A percentile compares a stretch with the other conserved stretches of the same genome.
These are phyloP conservation scores for Neltuma alba DNA, from an alignment of 306 rosid genomes.

Conservation along the genomic window DNA sequence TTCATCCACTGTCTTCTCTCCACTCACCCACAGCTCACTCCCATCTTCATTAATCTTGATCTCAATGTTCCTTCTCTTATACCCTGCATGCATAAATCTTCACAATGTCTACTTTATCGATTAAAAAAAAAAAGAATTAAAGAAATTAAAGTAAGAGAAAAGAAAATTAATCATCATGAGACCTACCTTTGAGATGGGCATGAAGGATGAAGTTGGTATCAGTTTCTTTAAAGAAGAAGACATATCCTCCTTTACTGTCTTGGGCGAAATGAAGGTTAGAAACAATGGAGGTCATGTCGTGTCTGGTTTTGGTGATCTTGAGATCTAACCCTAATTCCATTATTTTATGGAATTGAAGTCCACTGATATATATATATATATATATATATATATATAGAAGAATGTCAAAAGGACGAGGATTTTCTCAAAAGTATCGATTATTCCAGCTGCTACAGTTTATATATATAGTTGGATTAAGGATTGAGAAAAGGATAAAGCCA, in stretches of 20 bases:
- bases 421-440: not conserved
- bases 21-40: slow-evolving; percentile 47
- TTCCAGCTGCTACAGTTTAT: not conserved
- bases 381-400: too few species aligned
- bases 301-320: slow-evolving; percentile 60
- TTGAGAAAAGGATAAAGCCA: slow-evolving; percentile 35
- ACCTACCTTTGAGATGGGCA: slow-evolving; percentile 76
- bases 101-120: not conserved
- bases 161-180: not conserved
- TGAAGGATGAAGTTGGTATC: slow-evolving; percentile 59
- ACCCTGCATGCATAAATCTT: slow-evolving; percentile 46
- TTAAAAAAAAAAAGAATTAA: not conserved
- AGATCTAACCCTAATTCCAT: slow-evolving; percentile 78
- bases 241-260: slow-evolving; percentile 49
- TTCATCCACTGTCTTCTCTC: slow-evolving; percentile 68
- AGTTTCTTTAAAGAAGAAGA: slow-evolving; percentile 60
- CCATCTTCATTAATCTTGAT: slow-evolving; percentile 72
- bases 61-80: slow-evolving; percentile 51
- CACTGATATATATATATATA: too few species aligned
- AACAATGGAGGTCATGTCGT: slow-evolving; percentile 45
- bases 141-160: not conserved
- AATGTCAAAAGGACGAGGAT: not conserved
- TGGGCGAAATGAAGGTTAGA: slow-evolving; percentile 59
- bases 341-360: slow-evolving; percentile 31
- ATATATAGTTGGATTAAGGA: slow-evolving; percentile 5